Base-by-base conservation (phyloP, 2,329 filamentous ascomycete species). In the Fusarium poae region DNA sequence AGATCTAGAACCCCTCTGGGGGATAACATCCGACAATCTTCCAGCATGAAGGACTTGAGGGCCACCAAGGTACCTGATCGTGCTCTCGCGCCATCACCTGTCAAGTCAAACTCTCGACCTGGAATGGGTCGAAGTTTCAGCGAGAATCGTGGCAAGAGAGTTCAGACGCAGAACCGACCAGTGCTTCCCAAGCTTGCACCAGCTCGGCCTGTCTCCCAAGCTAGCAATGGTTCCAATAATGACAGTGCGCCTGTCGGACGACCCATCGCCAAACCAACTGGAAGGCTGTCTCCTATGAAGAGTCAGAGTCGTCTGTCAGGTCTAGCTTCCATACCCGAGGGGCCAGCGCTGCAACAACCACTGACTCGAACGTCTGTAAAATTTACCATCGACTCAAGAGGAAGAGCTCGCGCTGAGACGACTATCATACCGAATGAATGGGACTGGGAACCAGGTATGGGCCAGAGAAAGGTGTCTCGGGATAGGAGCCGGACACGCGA, bases 351-450 rank as follows among this genome's bases (percentile, higher is more conserved):
- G 3, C 78, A 80, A 3, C 78, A 79, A 3, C 78, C 83, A 2
- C 79, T 81, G 51, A 82, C 83, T 37, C 82, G 85, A 40, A 84
- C 86, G 1, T 85, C 88, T 42, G 86, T 90, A 9, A 88, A 85
- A 70, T 88, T 91, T 65, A 88, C 83, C 18, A 89, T 91, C 64
- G 88, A 90, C 71, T 82, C 86, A n/a, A 84, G 84, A 54, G 88
- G 88, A 23, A 83, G 87, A 57, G 87, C 87, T 16, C 82, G 84
- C 32, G 85, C 86, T 11, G 85, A 88, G 67, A 85, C 84, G 1
- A 84, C 83, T 2, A 75, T 83, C 1, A 72, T 83, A 12, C 78
- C 79, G 20, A 78, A 80, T 11, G 77, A 79, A 7, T 59, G 63
- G 69, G 75, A 68, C 29, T 49, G 65, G 40, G 70, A 69, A 30